Conservation (phyloP, 768 basidiomycete species). For the Tephrocybe rancida region DNA sequence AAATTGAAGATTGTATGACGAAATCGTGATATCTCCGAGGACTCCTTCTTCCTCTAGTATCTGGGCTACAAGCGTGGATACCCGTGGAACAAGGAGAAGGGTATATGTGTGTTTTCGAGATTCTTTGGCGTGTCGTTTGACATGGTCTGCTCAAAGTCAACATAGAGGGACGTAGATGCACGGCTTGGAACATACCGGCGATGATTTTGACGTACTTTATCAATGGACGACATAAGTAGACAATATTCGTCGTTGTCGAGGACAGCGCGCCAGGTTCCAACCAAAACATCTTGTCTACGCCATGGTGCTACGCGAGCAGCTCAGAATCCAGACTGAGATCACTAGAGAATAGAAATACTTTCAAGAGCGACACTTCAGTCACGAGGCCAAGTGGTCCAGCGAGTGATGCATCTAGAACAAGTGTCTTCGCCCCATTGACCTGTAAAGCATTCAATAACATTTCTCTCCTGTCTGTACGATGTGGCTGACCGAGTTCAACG, state of each 20-base stretch:
- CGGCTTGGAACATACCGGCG: slow-evolving; percentile 66
- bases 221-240: slow-evolving; percentile 90
- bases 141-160: slow-evolving; percentile 72
- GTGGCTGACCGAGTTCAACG: slow-evolving; percentile 73
- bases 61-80: slow-evolving; percentile 82
- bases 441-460: slow-evolving; percentile 26
- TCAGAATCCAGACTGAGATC: not conserved
- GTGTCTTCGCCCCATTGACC: slow-evolving; percentile 94
- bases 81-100: slow-evolving; percentile 83
- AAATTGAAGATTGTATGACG: slow-evolving; percentile 89
- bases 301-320: slow-evolving; percentile 77
- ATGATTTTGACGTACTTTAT: slow-evolving; percentile 88
- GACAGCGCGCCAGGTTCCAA: slow-evolving; percentile 86
- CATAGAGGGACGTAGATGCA: slow-evolving; percentile 13
- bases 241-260: slow-evolving; percentile 83
- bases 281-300: slow-evolving; percentile 99
- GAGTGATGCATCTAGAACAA: slow-evolving; percentile 87
- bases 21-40: slow-evolving; percentile 88
- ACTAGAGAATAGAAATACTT: slow-evolving; percentile 50
- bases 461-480: not conserved
- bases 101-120: slow-evolving; percentile 83
- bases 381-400: slow-evolving; percentile 93
- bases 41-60: slow-evolving; percentile 98
- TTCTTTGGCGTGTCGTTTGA: slow-evolving; percentile 76
- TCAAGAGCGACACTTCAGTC: slow-evolving; percentile 91